Evolutionary conservation across 371 early-diverging fungal genomes (phyloP).

Genomic region (Mortierella sp.): DNA sequence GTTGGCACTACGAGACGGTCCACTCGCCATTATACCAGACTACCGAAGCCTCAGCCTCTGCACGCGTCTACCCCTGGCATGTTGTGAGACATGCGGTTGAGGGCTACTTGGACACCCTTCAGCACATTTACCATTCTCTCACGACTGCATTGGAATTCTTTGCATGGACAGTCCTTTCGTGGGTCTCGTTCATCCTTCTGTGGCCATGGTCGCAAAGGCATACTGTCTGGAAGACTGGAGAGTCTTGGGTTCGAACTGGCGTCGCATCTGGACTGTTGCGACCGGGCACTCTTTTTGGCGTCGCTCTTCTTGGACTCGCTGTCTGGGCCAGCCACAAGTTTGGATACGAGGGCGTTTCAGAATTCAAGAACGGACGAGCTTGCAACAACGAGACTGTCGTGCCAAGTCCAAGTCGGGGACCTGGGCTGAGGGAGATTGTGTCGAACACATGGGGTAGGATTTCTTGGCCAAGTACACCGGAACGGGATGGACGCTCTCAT

Average conservation of each 20-base stretch:
- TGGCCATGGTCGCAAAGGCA: conserved; percentile 38
- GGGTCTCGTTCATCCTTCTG: conserved; percentile 8
- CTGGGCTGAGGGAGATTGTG: conserved; percentile 3
- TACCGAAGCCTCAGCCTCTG: not conserved
- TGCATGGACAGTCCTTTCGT: not conserved
- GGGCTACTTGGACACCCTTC: not conserved
- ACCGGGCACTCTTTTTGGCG: conserved; percentile 40
- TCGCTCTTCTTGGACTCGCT: conserved; percentile 25
- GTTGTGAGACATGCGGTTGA: conserved; percentile 21
- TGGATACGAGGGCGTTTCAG: conserved; percentile 11
- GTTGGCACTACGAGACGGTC: not conserved
- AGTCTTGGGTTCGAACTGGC: conserved; percentile 29
- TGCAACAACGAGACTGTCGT: conserved; percentile 12
- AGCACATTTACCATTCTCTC: not conserved
- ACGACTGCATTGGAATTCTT: not conserved
- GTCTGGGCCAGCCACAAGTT: conserved; percentile 21
- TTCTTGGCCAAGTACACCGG: not conserved
- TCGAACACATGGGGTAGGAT: conserved; percentile 25
- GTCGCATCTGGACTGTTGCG: conserved; percentile 30
- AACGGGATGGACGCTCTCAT: not conserved
- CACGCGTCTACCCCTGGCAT: conserved; percentile 49
- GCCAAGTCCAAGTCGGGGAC: not conserved
- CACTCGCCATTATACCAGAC: not conserved
- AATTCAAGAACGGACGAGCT: not conserved
- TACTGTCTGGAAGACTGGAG: conserved; percentile 1